Evolutionary conservation across 2,329 filamentous ascomycete species (phyloP).

Genomic region (Botryotinia calthae): DNA sequence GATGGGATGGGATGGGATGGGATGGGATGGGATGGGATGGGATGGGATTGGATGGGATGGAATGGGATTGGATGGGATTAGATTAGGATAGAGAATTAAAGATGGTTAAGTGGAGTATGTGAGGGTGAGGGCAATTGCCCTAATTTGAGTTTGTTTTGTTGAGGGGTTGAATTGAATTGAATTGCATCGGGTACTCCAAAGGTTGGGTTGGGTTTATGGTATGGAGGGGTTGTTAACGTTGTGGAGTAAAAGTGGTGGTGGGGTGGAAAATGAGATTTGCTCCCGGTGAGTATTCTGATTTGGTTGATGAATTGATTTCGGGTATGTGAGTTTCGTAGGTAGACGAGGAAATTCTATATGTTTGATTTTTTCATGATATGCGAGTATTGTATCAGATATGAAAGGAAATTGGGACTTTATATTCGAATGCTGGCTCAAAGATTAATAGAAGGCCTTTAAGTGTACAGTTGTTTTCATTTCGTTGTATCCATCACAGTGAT

Average conservation of each 20-base stretch:
- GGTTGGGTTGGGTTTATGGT: background rate
- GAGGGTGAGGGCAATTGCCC: conserved; percentile 9
- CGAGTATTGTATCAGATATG: too few species aligned
- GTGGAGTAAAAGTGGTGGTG: background rate
- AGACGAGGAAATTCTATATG: background rate
- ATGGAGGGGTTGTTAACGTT: background rate
- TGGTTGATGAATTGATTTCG: background rate
- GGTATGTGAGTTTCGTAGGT: background rate
- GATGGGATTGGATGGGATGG: background rate
- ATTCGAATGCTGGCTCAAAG: too few species aligned
- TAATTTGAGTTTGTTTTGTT: background rate
- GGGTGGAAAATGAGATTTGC: background rate
- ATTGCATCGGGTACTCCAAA: too few species aligned
- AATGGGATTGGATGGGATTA: background rate
- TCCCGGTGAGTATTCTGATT: background rate
- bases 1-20: too few species aligned
- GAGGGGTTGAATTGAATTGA: background rate
- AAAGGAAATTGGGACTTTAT: too few species aligned
- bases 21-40: too few species aligned
- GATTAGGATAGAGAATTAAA: background rate
- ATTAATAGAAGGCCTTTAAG: too few species aligned
- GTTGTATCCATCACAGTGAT: too few species aligned
- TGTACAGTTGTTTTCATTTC: background rate
- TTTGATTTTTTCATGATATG: background rate
- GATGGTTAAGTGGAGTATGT: background rate